These are phyloP conservation scores for Berberis thunbergii DNA, from an alignment of 164 flowering plant species.

Conservation along the genomic window DNA sequence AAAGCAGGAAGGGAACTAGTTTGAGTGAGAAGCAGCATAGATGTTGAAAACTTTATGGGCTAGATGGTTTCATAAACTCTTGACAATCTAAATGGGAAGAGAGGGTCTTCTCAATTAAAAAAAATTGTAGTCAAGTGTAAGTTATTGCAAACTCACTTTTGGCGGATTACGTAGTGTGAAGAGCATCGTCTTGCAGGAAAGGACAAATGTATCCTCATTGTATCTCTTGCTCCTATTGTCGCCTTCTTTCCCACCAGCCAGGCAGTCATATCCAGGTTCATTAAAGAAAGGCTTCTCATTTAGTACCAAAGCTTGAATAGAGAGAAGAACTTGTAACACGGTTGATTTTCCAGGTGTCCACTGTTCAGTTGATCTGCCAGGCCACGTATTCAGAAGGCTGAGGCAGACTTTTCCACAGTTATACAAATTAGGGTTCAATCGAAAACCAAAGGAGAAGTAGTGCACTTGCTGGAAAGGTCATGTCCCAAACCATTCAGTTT, in stretches of 20 bases:
- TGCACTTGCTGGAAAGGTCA: neutral
- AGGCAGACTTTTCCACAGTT: conserved; percentile 2
- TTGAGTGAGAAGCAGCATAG: too few species aligned
- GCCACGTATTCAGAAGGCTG: conserved; percentile 87
- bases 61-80: too few species aligned
- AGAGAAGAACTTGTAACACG: conserved; percentile 76
- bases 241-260: conserved; percentile 31
- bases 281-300: conserved; percentile 77
- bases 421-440: conserved; percentile 3
- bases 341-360: conserved; percentile 73
- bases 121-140: neutral
- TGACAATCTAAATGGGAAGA: neutral
- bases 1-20: too few species aligned
- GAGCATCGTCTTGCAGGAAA: conserved; percentile 64
- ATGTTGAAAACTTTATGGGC: too few species aligned
- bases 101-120: neutral
- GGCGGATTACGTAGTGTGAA: conserved; percentile 61
- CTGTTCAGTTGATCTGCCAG: conserved; percentile 44
- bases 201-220: conserved; percentile 54
- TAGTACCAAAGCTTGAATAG: conserved; percentile 80
- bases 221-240: conserved; percentile 41
- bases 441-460: neutral
- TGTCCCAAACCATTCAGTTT: conserved; percentile 1
- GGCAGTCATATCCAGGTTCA: conserved; percentile 62
- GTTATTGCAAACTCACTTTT: conserved; percentile 32